Conservation (phyloP, 192 early-diverging fungal genomes). For the Linnemannia elongata region DNA sequence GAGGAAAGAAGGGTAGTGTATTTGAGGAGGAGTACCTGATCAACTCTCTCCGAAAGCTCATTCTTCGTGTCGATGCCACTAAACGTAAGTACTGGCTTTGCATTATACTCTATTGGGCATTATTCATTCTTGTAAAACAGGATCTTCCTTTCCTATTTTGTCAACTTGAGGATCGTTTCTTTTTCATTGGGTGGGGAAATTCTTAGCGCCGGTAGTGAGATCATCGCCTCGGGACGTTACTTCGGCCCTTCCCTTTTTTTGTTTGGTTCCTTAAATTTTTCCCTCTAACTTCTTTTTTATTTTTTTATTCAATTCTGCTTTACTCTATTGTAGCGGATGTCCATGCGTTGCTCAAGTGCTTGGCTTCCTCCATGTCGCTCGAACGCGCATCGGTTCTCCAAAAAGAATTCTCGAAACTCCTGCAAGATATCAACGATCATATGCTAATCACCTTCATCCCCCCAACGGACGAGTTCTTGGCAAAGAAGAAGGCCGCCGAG, state of each 20-base stretch:
- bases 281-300: conserved; percentile 7
- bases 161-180: neutral
- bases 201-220: neutral
- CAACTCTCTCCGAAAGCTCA: conserved; percentile 73
- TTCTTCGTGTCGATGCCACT: conserved; percentile 66
- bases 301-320: conserved; percentile 19
- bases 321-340: conserved; percentile 59
- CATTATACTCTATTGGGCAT: neutral
- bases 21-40: conserved; percentile 95
- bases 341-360: conserved; percentile 62
- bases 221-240: neutral
- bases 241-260: neutral
- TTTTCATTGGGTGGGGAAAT: neutral
- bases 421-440: conserved; percentile 56
- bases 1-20: conserved; percentile 89
- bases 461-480: conserved; percentile 40
- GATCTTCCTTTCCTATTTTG: neutral
- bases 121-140: neutral
- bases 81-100: conserved; percentile 63
- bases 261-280: neutral
- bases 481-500: conserved; percentile 55
- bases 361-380: conserved; percentile 63
- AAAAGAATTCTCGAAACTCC: conserved; percentile 58
- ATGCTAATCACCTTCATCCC: conserved; percentile 69
- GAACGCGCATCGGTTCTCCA: conserved; percentile 66